Evolutionary conservation across 208 protist species (phyloP), one percentile per base, ranked within the genome.

Genomic region (Herpetomonas tarakana): DNA sequence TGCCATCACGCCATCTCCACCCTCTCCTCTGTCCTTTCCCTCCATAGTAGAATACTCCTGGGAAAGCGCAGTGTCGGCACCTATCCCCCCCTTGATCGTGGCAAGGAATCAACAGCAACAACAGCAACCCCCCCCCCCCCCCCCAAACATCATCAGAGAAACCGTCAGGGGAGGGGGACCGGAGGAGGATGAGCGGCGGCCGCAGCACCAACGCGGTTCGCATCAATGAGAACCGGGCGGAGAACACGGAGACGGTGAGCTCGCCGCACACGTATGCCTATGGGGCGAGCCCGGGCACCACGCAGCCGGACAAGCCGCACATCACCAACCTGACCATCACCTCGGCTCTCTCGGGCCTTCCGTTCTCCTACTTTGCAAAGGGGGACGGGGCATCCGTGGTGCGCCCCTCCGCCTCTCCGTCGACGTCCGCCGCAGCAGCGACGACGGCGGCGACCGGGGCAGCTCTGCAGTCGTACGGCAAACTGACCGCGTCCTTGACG

Each of bases 211-310:
- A 86, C 61, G 88, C 82, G 62, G 80, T 86, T 27, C 77, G 77
- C 61, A 64, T 94, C 19, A 11, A 49, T 22, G 44, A 49, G 44
- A 49, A 92, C 65, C 79, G 83, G 21, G 72, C 76, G 3, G 79
- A 86, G 41, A 88, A 93, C 69, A 88, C 83, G 2, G 83, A 95
- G 56, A 95, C 89, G 3, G 73, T 76, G 24, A 95, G 89, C 62
- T 93, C 86, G 12, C 89, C 89, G 16, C 81, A 86, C 58, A 91
- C 86, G 29, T 91, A 91, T 58, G 75, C 74, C 31, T 59, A 78
- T 27, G 50, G 21, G 3, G 25, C 19, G 6, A 30, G 50, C 50
- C 21, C 27, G 19, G 27, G 16, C 66, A 74, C 60, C 47, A 79
- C 74, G 14, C 56, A 69, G 38, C 78, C 81, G 0, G 89, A 95